These are phyloP conservation scores for Epichloe hybrida DNA, from an alignment of 2,329 filamentous ascomycete species.

Conservation along the genomic window DNA sequence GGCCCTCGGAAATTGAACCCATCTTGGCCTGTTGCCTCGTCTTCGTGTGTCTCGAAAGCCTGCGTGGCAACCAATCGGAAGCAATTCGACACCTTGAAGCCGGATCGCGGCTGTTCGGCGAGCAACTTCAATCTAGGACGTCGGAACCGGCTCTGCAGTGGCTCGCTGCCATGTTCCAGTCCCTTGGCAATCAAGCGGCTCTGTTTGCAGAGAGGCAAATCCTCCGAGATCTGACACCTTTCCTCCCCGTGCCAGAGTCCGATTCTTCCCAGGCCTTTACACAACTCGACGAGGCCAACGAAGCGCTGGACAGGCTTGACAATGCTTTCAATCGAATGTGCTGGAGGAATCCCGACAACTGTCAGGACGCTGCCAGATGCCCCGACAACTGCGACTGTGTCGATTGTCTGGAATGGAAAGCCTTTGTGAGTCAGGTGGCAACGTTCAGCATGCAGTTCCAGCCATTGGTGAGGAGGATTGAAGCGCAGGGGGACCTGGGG, in stretches of 20 bases:
- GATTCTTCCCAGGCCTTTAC: not conserved
- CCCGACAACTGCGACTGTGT: not conserved
- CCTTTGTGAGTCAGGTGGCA: not conserved
- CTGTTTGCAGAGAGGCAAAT: conserved; percentile 1
- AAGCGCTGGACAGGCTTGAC: conserved; percentile 1
- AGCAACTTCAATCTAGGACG: not conserved
- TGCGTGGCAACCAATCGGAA: conserved; percentile 2
- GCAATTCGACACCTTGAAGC: conserved; percentile 2
- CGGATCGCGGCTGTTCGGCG: not conserved
- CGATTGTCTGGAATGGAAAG: not conserved
- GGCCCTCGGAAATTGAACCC: not conserved
- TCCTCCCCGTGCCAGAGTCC: not conserved
- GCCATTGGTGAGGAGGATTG: not conserved
- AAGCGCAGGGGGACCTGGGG: not conserved
- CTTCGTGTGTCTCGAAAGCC: conserved; percentile 1
- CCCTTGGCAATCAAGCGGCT: conserved; percentile 1
- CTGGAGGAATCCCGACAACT: not conserved
- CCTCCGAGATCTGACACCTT: not conserved
- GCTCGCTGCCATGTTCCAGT: conserved; percentile 3
- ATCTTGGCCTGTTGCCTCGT: conserved; percentile 1
- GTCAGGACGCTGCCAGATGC: not conserved
- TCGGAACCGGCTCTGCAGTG: not conserved
- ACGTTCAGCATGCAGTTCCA: conserved; percentile 1
- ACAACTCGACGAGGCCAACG: conserved; percentile 1
- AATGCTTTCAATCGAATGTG: not conserved